phyloP scores from a whole-genome alignment of 2,329 filamentous ascomycete species.

The Lasiodiplodia hormozganensis region DNA sequence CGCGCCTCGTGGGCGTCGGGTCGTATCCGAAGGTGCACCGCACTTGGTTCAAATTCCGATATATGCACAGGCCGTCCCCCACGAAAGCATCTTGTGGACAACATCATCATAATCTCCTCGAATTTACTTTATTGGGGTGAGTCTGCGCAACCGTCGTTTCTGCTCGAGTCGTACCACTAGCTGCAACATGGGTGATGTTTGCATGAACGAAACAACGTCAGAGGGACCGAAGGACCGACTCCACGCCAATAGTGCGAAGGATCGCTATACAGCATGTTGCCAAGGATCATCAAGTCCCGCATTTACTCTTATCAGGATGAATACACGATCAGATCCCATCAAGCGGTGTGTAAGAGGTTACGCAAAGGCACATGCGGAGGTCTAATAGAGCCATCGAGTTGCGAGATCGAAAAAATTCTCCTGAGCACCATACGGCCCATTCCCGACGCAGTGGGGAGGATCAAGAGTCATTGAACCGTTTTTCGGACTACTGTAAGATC shows the following conservation, averaged over 20 bases:
- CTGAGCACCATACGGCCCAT: neutral
- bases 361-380: neutral
- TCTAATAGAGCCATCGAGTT: neutral
- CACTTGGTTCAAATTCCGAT: slow-evolving; percentile 1
- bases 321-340: slow-evolving; percentile 2
- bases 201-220: slow-evolving; percentile 16
- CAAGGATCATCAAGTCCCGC: neutral
- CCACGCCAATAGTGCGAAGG: neutral
- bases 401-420: neutral
- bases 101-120: neutral
- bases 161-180: slow-evolving; percentile 4
- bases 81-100: neutral
- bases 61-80: slow-evolving; percentile 10
- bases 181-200: neutral
- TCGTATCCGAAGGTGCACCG: slow-evolving; percentile 3
- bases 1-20: slow-evolving; percentile 18
- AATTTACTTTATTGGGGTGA: neutral
- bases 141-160: neutral
- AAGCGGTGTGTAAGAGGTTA: slow-evolving; percentile 17
- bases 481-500: neutral
- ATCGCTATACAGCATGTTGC: slow-evolving; percentile 7
- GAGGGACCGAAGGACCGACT: slow-evolving; percentile 16
- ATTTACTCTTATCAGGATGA: neutral
- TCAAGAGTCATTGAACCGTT: slow-evolving; percentile 12
- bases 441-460: neutral